phyloP scores from a whole-genome alignment of 805 yeast species.

The Lipomyces japonicus region DNA sequence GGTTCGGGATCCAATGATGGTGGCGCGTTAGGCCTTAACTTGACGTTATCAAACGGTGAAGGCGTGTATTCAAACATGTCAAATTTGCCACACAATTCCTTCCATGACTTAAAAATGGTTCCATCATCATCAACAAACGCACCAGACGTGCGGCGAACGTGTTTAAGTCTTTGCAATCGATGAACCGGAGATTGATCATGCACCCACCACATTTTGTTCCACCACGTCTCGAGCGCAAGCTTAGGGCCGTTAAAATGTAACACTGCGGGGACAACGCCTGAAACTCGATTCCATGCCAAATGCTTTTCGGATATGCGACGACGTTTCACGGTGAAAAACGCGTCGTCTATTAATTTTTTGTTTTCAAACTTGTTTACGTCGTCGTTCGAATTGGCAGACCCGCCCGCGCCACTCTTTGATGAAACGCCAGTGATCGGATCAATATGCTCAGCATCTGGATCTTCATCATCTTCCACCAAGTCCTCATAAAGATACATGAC shows the following conservation, averaged over 20 bases:
- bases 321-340: slow-evolving; percentile 5
- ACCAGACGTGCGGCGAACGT: slow-evolving; percentile 21
- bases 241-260: slow-evolving; percentile 28
- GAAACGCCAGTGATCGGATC: slow-evolving; percentile 5
- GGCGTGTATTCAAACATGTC: slow-evolving; percentile 23
- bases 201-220: slow-evolving; percentile 30
- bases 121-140: slow-evolving; percentile 24
- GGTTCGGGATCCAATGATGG: slow-evolving; percentile 26
- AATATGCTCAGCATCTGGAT: neutral
- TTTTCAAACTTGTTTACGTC: slow-evolving; percentile 8
- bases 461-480: slow-evolving; percentile 15
- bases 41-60: slow-evolving; percentile 10
- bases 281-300: slow-evolving; percentile 25
- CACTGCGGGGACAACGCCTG: slow-evolving; percentile 20
- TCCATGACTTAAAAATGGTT: slow-evolving; percentile 14
- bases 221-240: slow-evolving; percentile 27
- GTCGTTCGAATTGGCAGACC: slow-evolving; percentile 3
- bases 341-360: slow-evolving; percentile 4
- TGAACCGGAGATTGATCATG: slow-evolving; percentile 18
- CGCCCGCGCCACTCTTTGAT: slow-evolving; percentile 4
- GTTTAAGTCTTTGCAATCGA: slow-evolving; percentile 17
- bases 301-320: slow-evolving; percentile 14
- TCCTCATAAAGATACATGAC: slow-evolving; percentile 20
- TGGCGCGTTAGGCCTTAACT: slow-evolving; percentile 6
- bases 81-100: slow-evolving; percentile 24